Evolutionary conservation across 2,329 filamentous ascomycete genomes (phyloP).

Genomic region (Sarocladium kiliense): DNA sequence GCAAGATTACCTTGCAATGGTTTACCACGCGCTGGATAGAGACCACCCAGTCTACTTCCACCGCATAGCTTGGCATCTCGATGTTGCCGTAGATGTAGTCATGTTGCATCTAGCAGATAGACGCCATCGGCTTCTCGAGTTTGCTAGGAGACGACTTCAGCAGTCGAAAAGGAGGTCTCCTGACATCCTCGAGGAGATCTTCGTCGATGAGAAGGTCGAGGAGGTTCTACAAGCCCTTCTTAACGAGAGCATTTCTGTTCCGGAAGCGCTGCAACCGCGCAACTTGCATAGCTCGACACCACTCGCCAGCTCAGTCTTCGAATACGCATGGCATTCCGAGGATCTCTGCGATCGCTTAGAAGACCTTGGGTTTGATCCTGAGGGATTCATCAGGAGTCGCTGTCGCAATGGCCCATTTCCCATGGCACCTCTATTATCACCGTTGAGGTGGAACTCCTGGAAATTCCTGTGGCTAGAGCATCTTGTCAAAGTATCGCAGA

Average conservation of each 20-base stretch:
- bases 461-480: not conserved
- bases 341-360: not conserved
- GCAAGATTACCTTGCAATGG: not conserved
- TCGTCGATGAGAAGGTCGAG: conserved; percentile 1
- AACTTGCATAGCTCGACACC: not conserved
- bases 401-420: not conserved
- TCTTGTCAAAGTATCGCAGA: not conserved
- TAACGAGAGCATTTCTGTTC: not conserved
- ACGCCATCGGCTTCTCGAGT: not conserved
- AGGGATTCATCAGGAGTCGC: not conserved
- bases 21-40: not conserved
- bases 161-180: not conserved
- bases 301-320: not conserved
- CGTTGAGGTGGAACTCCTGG: not conserved
- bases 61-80: not conserved
- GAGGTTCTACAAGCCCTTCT: not conserved
- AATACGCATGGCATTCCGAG: conserved; percentile 4
- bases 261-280: not conserved
- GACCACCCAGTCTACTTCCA: conserved; percentile 5
- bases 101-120: not conserved
- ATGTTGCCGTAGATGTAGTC: not conserved
- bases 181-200: not conserved
- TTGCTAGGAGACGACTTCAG: not conserved
- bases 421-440: not conserved
- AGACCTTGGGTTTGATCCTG: not conserved